Evolutionary conservation across 257 asterid species (phyloP).

Genomic region (Solanum rostratum): DNA sequence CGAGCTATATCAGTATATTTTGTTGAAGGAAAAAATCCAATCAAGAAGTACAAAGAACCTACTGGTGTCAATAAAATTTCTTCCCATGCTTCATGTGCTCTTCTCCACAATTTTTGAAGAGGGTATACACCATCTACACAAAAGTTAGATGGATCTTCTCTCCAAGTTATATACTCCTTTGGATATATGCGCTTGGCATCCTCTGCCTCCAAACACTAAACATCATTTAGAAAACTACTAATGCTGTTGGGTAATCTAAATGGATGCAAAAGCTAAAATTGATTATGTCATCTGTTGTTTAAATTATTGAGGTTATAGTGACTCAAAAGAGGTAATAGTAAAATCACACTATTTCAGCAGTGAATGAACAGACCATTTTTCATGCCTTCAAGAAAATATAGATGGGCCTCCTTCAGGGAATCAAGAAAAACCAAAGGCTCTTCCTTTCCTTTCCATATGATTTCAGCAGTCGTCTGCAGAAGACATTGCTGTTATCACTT

Average conservation of each 20-base stretch:
- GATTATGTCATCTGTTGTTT: neutral
- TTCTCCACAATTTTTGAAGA: constrained; percentile 39
- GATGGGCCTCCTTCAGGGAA: constrained; percentile 70
- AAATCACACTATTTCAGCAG: neutral
- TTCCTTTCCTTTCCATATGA: constrained; percentile 64
- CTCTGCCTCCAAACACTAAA: constrained; percentile 79
- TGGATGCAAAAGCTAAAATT: neutral
- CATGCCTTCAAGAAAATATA: constrained; percentile 65
- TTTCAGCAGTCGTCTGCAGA: constrained; percentile 71
- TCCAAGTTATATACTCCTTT: constrained; percentile 56
- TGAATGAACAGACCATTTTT: constrained; percentile 50
- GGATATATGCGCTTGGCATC: constrained; percentile 63
- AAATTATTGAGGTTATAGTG: neutral
- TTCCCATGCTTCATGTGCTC: constrained; percentile 61
- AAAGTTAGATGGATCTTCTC: constrained; percentile 72
- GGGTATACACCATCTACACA: constrained; percentile 50
- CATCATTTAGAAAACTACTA: constrained; percentile 28
- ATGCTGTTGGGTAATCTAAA: neutral
- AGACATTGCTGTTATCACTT: neutral
- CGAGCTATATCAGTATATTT: neutral
- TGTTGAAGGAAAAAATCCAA: neutral
- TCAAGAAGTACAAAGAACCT: neutral
- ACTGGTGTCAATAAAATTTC: constrained; percentile 63
- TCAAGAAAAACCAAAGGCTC: constrained; percentile 64
- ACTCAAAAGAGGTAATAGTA: neutral